Conservation (phyloP, 495 filamentous ascomycete species). For the Daldinia grandis region DNA sequence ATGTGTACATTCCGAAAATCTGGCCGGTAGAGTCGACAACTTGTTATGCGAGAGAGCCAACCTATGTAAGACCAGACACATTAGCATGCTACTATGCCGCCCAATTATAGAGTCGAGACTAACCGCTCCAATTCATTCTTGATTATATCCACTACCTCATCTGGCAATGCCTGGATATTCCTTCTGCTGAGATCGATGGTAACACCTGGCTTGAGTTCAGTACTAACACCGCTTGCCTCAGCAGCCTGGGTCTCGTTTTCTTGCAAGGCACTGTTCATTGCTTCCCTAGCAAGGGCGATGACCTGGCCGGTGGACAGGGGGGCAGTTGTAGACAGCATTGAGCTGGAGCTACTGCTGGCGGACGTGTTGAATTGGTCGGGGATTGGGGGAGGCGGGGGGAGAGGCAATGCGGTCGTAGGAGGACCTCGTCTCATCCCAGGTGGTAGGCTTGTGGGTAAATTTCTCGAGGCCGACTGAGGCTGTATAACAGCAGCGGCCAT, state of each 20-base stretch:
- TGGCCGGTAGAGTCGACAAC: constrained; percentile 76
- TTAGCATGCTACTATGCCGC: constrained; percentile 19
- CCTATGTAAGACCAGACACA: constrained; percentile 54
- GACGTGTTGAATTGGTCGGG: constrained; percentile 48
- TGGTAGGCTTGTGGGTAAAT: constrained; percentile 52
- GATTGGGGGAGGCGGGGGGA: constrained; percentile 49
- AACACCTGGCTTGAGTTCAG: constrained; percentile 76
- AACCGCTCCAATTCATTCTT: constrained; percentile 93
- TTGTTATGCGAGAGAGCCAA: constrained; percentile 91
- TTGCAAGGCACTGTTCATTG: constrained; percentile 71
- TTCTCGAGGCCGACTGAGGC: constrained; percentile 44
- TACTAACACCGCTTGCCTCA: constrained; percentile 72
- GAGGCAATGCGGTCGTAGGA: constrained; percentile 47
- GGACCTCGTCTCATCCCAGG: constrained; percentile 50
- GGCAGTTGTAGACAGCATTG: constrained; percentile 51
- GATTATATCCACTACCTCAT: constrained; percentile 90
- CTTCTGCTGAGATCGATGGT: constrained; percentile 90
- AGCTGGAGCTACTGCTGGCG: constrained; percentile 33
- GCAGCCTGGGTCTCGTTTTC: constrained; percentile 74
- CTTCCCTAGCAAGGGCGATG: constrained; percentile 65
- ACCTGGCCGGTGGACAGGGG: constrained; percentile 59
- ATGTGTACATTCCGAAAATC: constrained; percentile 85
- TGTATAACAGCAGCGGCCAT: constrained; percentile 42
- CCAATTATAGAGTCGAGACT: constrained; percentile 5
- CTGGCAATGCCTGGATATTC: constrained; percentile 80